Conservation (phyloP, 306 rosid species). For the barrel medic (Medicago truncatula) region DNA sequence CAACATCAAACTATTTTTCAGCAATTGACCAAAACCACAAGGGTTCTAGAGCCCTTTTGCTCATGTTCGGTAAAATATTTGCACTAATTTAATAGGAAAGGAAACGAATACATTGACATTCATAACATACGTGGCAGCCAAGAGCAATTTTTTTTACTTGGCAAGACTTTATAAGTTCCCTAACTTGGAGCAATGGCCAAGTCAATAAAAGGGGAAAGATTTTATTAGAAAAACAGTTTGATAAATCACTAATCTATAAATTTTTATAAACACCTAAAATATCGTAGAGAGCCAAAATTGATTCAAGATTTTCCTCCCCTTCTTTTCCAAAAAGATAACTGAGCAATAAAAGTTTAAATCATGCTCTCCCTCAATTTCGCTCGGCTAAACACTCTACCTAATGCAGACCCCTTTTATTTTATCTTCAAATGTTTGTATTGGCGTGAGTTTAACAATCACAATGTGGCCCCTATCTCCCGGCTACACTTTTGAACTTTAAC, state of each 20-base stretch:
- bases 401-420: not conserved
- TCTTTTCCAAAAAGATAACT: not conserved
- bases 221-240: not conserved
- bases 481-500: not conserved
- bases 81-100: not conserved
- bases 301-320: not conserved
- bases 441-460: not conserved
- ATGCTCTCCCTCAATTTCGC: not conserved
- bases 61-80: not conserved
- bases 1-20: not conserved
- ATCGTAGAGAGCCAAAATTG: not conserved
- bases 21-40: not conserved
- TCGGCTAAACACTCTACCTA: not conserved
- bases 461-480: not conserved
- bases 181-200: not conserved
- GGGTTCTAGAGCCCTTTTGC: not conserved
- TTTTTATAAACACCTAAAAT: not conserved
- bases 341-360: not conserved
- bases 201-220: not conserved
- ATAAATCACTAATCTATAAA: not conserved
- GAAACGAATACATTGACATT: conserved; percentile 7
- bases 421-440: not conserved
- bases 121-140: not conserved
- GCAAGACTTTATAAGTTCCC: not conserved
- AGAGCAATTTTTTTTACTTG: not conserved